Evolutionary conservation across 495 filamentous ascomycete genomes (phyloP).

Genomic region (Evernia prunastri): DNA sequence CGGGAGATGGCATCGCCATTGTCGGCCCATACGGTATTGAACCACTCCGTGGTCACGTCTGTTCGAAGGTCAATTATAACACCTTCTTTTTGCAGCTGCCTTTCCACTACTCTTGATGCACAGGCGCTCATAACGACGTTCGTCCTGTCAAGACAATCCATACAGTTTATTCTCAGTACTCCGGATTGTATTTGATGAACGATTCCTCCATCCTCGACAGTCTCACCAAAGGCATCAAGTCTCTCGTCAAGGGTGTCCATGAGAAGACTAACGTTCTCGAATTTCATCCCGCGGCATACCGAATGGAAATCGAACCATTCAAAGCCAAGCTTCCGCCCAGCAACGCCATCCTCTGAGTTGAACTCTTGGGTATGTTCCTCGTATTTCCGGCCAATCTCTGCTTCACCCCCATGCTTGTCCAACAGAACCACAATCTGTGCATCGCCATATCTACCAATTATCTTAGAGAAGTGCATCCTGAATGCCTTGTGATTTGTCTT

Average conservation of each 20-base stretch:
- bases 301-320: slow-evolving; percentile 97
- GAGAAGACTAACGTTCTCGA: slow-evolving; percentile 80
- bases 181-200: slow-evolving; percentile 58
- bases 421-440: slow-evolving; percentile 78
- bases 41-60: slow-evolving; percentile 76
- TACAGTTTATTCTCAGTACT: slow-evolving; percentile 85
- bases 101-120: slow-evolving; percentile 67
- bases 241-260: slow-evolving; percentile 59
- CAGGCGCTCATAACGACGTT: slow-evolving; percentile 89
- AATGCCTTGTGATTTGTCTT: slow-evolving; percentile 73
- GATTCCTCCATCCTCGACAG: slow-evolving; percentile 46
- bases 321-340: slow-evolving; percentile 51
- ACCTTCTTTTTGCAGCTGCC: slow-evolving; percentile 66
- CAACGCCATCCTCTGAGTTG: slow-evolving; percentile 54
- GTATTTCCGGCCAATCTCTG: slow-evolving; percentile 69
- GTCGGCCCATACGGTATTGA: slow-evolving; percentile 93
- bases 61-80: slow-evolving; percentile 60
- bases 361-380: slow-evolving; percentile 55
- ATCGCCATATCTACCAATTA: slow-evolving; percentile 61
- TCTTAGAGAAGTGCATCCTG: slow-evolving; percentile 63
- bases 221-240: slow-evolving; percentile 59
- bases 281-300: slow-evolving; percentile 90
- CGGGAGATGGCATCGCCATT: slow-evolving; percentile 63
- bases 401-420: slow-evolving; percentile 76
- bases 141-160: slow-evolving; percentile 94